Evolutionary conservation across 352 stramenopile genomes (phyloP).

Genomic region (Phytophthora ohioensis): DNA sequence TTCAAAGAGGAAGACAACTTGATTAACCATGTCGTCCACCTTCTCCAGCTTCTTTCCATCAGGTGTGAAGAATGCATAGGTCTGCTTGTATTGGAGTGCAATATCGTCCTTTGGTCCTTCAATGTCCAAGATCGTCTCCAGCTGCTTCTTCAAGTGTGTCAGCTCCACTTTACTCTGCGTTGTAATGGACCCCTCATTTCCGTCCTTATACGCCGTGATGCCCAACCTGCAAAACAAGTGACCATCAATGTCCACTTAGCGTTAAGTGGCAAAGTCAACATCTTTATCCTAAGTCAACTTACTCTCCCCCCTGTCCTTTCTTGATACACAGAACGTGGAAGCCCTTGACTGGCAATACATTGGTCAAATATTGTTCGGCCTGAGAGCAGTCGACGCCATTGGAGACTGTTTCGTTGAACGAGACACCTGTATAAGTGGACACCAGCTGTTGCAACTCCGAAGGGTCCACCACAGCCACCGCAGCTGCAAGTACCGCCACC

Average conservation of each 20-base stretch:
- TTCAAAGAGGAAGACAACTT: constrained; percentile 80
- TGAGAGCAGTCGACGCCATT: constrained; percentile 43
- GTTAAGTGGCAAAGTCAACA: not conserved
- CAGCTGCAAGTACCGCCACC: constrained; percentile 34
- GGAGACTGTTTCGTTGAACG: constrained; percentile 3
- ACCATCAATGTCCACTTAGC: constrained; percentile 14
- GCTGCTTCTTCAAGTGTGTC: constrained; percentile 43
- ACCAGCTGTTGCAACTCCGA: constrained; percentile 38
- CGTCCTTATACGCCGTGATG: constrained; percentile 70
- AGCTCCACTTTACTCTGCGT: constrained; percentile 50
- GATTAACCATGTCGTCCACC: constrained; percentile 50
- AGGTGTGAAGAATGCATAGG: constrained; percentile 70
- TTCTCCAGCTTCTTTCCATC: constrained; percentile 53
- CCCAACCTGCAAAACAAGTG: constrained; percentile 40
- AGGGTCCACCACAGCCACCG: constrained; percentile 31
- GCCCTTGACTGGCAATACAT: constrained; percentile 64
- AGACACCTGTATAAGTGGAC: constrained; percentile 26
- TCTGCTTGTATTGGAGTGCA: constrained; percentile 70
- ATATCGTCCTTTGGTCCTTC: constrained; percentile 32
- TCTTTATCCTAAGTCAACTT: constrained; percentile 22
- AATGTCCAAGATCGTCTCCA: constrained; percentile 56
- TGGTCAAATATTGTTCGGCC: constrained; percentile 58
- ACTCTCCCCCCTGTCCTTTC: constrained; percentile 19
- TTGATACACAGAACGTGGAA: constrained; percentile 78
- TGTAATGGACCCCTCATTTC: constrained; percentile 41